Evolutionary conservation across 2,329 filamentous ascomycete species (phyloP), one percentile per base, ranked within the genome.

Genomic region (Alternaria triticina): DNA sequence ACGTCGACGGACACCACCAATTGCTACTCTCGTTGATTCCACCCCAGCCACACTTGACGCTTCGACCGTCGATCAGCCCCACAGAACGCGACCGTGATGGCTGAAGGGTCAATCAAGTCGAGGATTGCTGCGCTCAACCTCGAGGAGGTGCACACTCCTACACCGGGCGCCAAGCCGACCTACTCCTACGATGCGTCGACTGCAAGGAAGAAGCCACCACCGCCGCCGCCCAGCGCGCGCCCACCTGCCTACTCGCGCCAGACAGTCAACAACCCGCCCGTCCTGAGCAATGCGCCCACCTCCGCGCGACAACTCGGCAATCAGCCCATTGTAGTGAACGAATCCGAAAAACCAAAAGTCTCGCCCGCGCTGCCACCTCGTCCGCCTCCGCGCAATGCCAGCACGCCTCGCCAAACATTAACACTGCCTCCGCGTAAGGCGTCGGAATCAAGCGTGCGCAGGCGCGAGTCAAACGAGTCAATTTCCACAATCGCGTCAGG

Each of bases 91-190:
- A 44, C 57, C 67, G 69, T 61, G 47, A 80, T 80, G 79, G 76
- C 74, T 47, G 74, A 77, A 17, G 57, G 59, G 62, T 52, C 81
- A 59, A 82, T 85, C 69, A 80, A 80, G 64, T 79, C 81, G 51
- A 82, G 83, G 61, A 85, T 85, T 59, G 83, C 83, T 3, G 80
- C 82, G 3, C 71, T 85, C 55, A 83, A 85, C 66, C 75, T 85
- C 44, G 79, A 83, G 47, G 79, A 84, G 65, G 81, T 83, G 15
- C 74, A 79, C 52, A 79, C 77, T 9, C 76, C 75, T 9, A 66
- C 77, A 8, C 80, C 81, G 15, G 70, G 70, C 33, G 67, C 72
- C 5, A 71, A 78, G 51, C 77, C 82, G 27, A 70, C 77, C 7
- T 79, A 77, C 59, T 75, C 50, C 44, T 80, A 78, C 61, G 77